Base-by-base conservation (phyloP, 2,329 filamentous ascomycete species). In the Colletotrichum eleusines region DNA sequence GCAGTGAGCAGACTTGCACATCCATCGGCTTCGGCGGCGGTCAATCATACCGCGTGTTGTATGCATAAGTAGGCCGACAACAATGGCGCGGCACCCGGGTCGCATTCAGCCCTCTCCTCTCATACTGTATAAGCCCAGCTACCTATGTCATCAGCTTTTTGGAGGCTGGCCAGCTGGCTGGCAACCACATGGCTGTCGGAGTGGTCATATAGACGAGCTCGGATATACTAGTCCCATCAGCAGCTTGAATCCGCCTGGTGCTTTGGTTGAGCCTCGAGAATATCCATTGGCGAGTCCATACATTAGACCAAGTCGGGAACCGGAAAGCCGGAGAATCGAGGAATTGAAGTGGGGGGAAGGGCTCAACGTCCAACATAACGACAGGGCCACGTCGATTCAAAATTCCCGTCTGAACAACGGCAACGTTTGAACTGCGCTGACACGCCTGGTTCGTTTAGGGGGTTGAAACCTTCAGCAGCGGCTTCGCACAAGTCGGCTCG, bases 391-490 rank as follows among this genome's bases (percentile, higher is more conserved):
- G 46, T 55, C 53, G 66, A 55, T 54, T 66, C 38, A 31, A n/a
- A 26, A 51, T 33, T 20, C 50, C 63, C 68, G 62, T 71, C 68
- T 58, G 68, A 67, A 67, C 66, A 67, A 71, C 51, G 68, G 68
- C 66, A 63, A 67, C 57, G 57, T 67, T 55, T 57, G 33, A 50
- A 20, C 51, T 44, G 68, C 50, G n/a, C n/a, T n/a, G n/a, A n/a
- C n/a, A n/a, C n/a, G n/a, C 57, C 63, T 67, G n/a, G 26, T 62
- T 71, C 68, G 68, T 63, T 58, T 62, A 55, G 44, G 57, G 55
- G 26, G 33, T 26, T 35, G 51, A 67, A 70, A 66, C 54, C 48
- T 63, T 59, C 54, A 33, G 66, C 44, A 31, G 44, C 44, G 38
- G 38, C 11, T 48, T 26, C 16, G 40, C 20, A 18, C 55, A 35